A percentile compares a stretch with the other conserved stretches of the same genome.
phyloP scores from a whole-genome alignment of 345 rosid genomes.

The Stellera chamaejasme region DNA sequence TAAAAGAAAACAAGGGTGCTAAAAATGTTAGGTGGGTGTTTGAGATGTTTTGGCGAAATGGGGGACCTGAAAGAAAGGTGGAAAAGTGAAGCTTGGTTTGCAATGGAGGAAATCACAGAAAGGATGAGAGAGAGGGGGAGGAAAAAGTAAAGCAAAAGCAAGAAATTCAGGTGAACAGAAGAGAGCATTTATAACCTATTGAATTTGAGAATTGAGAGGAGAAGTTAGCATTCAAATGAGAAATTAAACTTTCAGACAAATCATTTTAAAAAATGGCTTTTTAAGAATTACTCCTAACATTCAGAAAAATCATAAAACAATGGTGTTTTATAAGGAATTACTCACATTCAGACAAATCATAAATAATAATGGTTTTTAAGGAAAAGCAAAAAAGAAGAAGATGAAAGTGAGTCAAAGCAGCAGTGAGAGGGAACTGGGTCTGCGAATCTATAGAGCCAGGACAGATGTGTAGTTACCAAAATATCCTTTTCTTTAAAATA shows the following conservation, averaged over 20 bases:
- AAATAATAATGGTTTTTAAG: background rate
- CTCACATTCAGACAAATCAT: too few species aligned
- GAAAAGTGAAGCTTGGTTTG: conserved; percentile 70
- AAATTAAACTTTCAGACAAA: background rate
- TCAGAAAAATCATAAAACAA: background rate
- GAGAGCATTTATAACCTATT: conserved; percentile 35
- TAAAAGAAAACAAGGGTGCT: conserved; percentile 12
- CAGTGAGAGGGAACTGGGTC: background rate
- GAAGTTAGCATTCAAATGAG: conserved; percentile 10
- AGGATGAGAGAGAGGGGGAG: conserved; percentile 25
- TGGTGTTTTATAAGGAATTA: background rate
- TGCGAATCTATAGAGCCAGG: conserved; percentile 9
- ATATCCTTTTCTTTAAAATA: conserved; percentile 2
- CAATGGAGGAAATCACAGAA: conserved; percentile 73
- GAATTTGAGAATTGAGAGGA: conserved; percentile 9
- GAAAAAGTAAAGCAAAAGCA: conserved; percentile 41
- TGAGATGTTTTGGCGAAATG: conserved; percentile 9
- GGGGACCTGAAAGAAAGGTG: conserved; percentile 36
- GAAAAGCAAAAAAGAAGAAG: conserved; percentile 9
- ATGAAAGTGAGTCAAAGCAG: background rate
- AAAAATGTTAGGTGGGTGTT: conserved; percentile 50
- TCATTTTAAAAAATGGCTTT: too few species aligned
- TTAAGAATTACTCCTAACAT: too few species aligned
- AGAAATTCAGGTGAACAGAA: conserved; percentile 14
- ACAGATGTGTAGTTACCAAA: background rate